Base-by-base conservation (phyloP, 1,284 basidiomycete species). In the Malassezia yamatoensis region DNA sequence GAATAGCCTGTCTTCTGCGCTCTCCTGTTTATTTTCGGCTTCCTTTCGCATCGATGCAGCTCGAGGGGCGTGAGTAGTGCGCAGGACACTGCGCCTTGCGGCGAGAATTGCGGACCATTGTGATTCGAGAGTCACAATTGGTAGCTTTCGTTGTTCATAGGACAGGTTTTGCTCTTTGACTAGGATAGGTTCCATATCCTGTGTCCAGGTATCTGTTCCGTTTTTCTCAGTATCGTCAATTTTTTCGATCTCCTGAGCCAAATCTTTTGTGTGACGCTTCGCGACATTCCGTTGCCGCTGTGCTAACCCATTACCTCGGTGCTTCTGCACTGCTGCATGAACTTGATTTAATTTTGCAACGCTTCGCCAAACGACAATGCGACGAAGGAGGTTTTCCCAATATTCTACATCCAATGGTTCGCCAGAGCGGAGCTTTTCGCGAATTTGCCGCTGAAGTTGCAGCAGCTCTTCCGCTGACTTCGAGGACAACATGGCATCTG, bases 331-430 rank as follows among this genome's bases (percentile, higher is more conserved):
- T 21, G 93, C 85, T 78, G 96, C 90, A 75, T 99, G 94, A 59
- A 96, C 81, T 58, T 81, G 83, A 71, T 88, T 87, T 46, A 99
- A 81, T 68, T 91, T 91, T 8, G 89, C 86, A 78, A 94, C 94
- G n/a, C 94, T 87, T 76, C 96, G 96, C 85, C 89, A 94, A 1
- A 98, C 91, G n/a, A 94, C 79, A 39, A 98, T 78, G 72, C 88
- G 90, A 75, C 88, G 87, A 57, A 98, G 76, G 6, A 98, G 78
- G 37, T 84, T 80, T 76, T 96, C 93, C 94, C 94, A 99, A 74
- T 98, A 99, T 75, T 99, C 94, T 12, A 85, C 86, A 75, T 99
- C 94, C 38, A 98, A 82, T 1, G 91, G 90, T 76, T 96, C 90
- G 33, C 89, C 88, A 58, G 88, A 89, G 0, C 81, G 80, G 1